These are phyloP conservation scores for Termitomyces sp. DNA, from an alignment of 768 basidiomycete genomes.

Conservation along the genomic window DNA sequence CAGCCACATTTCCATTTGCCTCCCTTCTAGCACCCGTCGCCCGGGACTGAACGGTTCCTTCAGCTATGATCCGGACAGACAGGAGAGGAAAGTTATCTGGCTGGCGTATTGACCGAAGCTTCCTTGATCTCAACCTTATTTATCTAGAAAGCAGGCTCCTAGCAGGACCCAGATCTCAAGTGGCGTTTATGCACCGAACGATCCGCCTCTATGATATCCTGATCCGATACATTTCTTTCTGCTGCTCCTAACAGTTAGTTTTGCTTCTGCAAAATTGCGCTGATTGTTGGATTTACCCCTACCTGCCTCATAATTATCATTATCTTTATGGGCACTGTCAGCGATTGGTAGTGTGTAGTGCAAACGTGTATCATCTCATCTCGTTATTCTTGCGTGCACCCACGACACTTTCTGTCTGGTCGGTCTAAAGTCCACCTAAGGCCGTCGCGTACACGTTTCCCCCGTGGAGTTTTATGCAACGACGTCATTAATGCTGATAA, in stretches of 20 bases:
- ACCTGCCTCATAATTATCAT: neutral
- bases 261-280: neutral
- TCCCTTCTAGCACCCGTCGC: neutral
- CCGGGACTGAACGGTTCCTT: neutral
- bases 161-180: neutral
- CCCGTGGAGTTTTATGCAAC: neutral
- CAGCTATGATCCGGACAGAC: constrained; percentile 12
- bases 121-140: constrained; percentile 17
- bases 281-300: constrained; percentile 1
- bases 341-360: neutral
- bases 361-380: neutral
- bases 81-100: constrained; percentile 10
- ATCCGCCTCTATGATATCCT: constrained; percentile 4
- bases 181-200: constrained; percentile 8
- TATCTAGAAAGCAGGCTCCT: no score
- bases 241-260: no score
- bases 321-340: neutral
- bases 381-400: neutral
- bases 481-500: neutral
- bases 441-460: neutral
- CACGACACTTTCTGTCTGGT: neutral
- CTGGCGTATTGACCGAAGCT: constrained; percentile 5
- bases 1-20: neutral
- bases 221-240: neutral
- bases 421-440: neutral